phyloP scores from a whole-genome alignment of 2,329 filamentous ascomycete genomes.

The Ciborinia camelliae region DNA sequence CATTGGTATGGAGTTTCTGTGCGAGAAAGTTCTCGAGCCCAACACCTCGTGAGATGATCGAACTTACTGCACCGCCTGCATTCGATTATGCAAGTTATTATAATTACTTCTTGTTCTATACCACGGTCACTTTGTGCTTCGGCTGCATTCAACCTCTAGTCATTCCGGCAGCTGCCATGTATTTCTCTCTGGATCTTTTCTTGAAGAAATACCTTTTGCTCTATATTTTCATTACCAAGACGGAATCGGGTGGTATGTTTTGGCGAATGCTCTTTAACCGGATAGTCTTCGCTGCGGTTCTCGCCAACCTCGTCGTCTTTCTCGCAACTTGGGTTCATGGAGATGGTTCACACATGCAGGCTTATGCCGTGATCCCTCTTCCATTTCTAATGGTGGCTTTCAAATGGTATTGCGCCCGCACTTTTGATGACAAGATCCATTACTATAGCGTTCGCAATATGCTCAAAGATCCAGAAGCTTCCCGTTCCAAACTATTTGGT shows the following conservation, averaged over 20 bases:
- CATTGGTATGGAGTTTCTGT: slow-evolving; percentile 79
- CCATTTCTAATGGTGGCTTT: slow-evolving; percentile 76
- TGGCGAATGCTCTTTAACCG: slow-evolving; percentile 93
- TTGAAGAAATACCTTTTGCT: slow-evolving; percentile 94
- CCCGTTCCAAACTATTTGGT: slow-evolving; percentile 48
- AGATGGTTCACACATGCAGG: slow-evolving; percentile 55
- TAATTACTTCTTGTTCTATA: slow-evolving; percentile 96
- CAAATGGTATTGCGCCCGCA: slow-evolving; percentile 76
- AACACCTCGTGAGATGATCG: slow-evolving; percentile 86
- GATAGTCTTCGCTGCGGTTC: slow-evolving; percentile 75
- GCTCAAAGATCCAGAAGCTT: slow-evolving; percentile 44
- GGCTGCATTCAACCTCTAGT: slow-evolving; percentile 82
- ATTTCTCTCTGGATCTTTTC: slow-evolving; percentile 82
- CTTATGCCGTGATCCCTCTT: slow-evolving; percentile 68
- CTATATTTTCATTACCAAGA: slow-evolving; percentile 96
- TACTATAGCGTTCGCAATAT: slow-evolving; percentile 71
- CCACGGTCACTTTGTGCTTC: slow-evolving; percentile 83
- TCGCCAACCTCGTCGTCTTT: slow-evolving; percentile 76
- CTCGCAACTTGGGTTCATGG: slow-evolving; percentile 71
- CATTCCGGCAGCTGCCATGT: slow-evolving; percentile 79
- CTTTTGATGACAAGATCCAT: slow-evolving; percentile 75
- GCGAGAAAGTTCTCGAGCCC: slow-evolving; percentile 80
- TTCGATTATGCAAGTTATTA: slow-evolving; percentile 98
- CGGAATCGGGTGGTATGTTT: slow-evolving; percentile 87
- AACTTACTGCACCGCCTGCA: slow-evolving; percentile 83